These are phyloP conservation scores for Phylloporus sp. DNA, from an alignment of 1,284 basidiomycete genomes.

Conservation along the genomic window DNA sequence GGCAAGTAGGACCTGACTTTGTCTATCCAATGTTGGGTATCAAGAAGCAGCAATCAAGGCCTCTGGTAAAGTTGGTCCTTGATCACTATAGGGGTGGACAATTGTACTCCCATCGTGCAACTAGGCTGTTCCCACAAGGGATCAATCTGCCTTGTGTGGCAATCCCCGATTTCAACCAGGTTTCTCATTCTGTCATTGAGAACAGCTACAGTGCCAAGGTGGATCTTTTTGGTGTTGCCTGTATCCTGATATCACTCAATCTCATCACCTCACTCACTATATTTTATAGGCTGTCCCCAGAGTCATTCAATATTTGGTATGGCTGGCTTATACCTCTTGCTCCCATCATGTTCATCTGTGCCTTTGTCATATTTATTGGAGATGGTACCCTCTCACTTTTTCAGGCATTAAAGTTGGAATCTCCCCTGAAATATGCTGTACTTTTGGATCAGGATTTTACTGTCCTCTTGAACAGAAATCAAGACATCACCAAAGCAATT, in stretches of 20 bases:
- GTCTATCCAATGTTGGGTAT: slow-evolving; percentile 1
- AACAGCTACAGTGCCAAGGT: not conserved
- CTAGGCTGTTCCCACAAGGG: not conserved
- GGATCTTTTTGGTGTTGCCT: not conserved
- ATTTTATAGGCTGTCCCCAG: too few relatives aligned
- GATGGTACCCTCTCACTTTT: not conserved
- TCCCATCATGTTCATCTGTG: not conserved
- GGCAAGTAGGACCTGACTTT: not conserved
- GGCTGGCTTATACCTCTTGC: too few relatives aligned
- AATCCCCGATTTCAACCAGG: not conserved
- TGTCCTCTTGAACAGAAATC: not conserved
- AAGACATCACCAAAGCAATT: not conserved
- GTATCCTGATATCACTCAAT: not conserved
- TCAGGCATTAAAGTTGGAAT: not conserved
- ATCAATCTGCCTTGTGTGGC: not conserved
- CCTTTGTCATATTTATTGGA: not conserved
- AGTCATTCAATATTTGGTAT: too few relatives aligned
- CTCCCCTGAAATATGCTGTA: not conserved
- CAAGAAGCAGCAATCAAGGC: slow-evolving; percentile 2
- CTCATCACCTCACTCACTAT: not conserved
- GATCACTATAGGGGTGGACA: not conserved
- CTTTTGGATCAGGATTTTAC: slow-evolving; percentile 2
- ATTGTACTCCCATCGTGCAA: not conserved
- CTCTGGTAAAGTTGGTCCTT: not conserved
- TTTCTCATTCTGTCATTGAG: not conserved